Conservation (phyloP, 2,329 filamentous ascomycete species). For the Colletotrichum filicis region DNA sequence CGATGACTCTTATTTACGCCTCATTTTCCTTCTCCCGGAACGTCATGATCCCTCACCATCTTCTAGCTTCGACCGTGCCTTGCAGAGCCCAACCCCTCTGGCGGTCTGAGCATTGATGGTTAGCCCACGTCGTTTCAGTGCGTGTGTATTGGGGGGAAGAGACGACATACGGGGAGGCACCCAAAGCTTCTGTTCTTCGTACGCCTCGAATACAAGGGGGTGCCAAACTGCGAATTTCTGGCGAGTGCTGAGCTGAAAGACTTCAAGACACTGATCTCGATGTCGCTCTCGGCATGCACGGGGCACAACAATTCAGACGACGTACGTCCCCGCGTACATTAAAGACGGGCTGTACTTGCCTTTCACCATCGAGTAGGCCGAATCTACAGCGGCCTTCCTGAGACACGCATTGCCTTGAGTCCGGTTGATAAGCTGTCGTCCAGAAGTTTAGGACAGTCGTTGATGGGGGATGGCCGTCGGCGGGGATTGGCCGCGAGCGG, state of each 20-base stretch:
- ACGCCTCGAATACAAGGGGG: neutral
- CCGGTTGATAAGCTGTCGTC: slow-evolving; percentile 29
- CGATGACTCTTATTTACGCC: slow-evolving; percentile 31
- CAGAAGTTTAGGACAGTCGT: slow-evolving; percentile 14
- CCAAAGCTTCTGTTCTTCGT: neutral
- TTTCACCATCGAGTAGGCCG: neutral
- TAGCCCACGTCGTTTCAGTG: slow-evolving; percentile 30
- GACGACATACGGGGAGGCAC: slow-evolving; percentile 6
- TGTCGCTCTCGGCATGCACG: slow-evolving; percentile 13
- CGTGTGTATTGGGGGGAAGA: slow-evolving; percentile 23
- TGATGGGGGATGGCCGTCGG: slow-evolving; percentile 4
- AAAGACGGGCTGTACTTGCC: neutral
- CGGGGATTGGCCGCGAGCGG: slow-evolving; percentile 14
- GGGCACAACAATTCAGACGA: slow-evolving; percentile 19
- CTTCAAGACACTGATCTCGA: slow-evolving; percentile 6
- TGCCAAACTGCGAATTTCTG: neutral
- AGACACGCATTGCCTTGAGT: slow-evolving; percentile 29
- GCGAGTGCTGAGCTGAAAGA: neutral
- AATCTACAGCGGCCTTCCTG: slow-evolving; percentile 1
- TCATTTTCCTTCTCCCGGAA: neutral
- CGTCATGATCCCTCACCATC: slow-evolving; percentile 14
- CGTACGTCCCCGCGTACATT: slow-evolving; percentile 2
- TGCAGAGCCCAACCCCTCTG: slow-evolving; percentile 19
- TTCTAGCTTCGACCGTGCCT: slow-evolving; percentile 13
- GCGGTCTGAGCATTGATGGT: slow-evolving; percentile 29